Evolutionary conservation across 1,284 basidiomycete genomes (phyloP), one percentile per base, ranked within the genome.

Genomic region (Ustilago cynodontis): DNA sequence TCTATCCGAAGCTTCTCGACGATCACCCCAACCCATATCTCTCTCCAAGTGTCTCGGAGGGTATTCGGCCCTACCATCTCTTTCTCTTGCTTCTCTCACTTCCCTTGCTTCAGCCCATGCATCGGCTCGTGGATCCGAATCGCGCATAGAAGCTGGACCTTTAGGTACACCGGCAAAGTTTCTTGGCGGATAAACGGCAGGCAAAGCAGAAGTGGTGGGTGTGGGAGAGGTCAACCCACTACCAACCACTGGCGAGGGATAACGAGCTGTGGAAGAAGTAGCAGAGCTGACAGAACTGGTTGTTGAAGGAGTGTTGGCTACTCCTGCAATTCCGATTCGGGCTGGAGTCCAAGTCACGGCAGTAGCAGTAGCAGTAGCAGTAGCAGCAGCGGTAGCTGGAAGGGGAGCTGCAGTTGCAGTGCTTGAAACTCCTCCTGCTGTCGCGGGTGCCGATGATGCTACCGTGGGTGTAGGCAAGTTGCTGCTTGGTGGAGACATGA

Each of bases 111-210:
- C 70, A 2, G 65, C 70, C 26, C 72, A 64, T 16, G 73, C 65
- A 33, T 76, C 73, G 0, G 41, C 33, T 14, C 47, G 47, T 14
- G 47, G 47, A 26, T 49, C 47, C 22, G 47, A 49, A 28, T 75
- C 77, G 11, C 74, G 64, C 79, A 81, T 80, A 26, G 77, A 75
- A 20, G 79, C 77, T 3, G 79, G 79, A 5, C 77, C 79, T 24
- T 77, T 79, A 33, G 79, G 79, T 20, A 80, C 68, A 4, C 74
- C 77, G 22, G 75, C 77, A 62, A 67, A 79, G 39, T 75, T 65
- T 43, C 69, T 63, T 0, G 71, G 64, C 14, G 52, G 37, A 28
- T 63, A 65, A n/a, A n/a, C n/a, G n/a, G 35, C 47, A n/a, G 71
- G 60, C 10, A 77, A 26, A 1, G 65, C 59, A 0, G 55, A 62